These are phyloP conservation scores for Aechmea fasciata DNA, from an alignment of 176 grass and related monocot genomes.

Conservation along the genomic window DNA sequence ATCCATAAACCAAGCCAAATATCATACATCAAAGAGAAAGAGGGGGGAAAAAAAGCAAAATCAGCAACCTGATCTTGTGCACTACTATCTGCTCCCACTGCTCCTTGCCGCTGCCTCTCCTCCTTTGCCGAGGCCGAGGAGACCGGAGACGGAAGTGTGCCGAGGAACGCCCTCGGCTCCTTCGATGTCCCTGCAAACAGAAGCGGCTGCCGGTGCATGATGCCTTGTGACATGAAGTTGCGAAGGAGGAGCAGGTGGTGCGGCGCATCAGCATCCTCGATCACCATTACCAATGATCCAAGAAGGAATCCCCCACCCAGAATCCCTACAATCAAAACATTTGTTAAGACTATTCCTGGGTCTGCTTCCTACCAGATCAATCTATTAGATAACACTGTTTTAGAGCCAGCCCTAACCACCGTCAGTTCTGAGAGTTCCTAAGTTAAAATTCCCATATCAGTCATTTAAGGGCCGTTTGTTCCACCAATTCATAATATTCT, in stretches of 20 bases:
- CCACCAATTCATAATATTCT: too few relatives aligned
- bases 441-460: too few relatives aligned
- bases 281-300: constrained; percentile 75
- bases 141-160: constrained; percentile 55
- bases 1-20: neutral
- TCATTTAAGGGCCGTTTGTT: too few relatives aligned
- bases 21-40: neutral
- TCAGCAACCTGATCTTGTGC: constrained; percentile 30
- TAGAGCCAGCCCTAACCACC: too few relatives aligned
- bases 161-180: constrained; percentile 65
- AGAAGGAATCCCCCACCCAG: constrained; percentile 73
- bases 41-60: neutral
- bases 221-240: constrained; percentile 77
- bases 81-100: constrained; percentile 4
- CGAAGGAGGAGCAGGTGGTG: constrained; percentile 86
- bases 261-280: constrained; percentile 73
- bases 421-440: too few relatives aligned
- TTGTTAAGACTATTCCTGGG: too few relatives aligned
- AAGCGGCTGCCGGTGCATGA: constrained; percentile 64
- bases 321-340: constrained; percentile 37
- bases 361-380: too few relatives aligned
- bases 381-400: too few relatives aligned
- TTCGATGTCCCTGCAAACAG: constrained; percentile 59
- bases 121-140: constrained; percentile 37
- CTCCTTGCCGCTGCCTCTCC: constrained; percentile 20